Evolutionary conservation across 176 grass and related monocot genomes (phyloP), one percentile per base, ranked within the genome.

Genomic region (Stipa capillata): DNA sequence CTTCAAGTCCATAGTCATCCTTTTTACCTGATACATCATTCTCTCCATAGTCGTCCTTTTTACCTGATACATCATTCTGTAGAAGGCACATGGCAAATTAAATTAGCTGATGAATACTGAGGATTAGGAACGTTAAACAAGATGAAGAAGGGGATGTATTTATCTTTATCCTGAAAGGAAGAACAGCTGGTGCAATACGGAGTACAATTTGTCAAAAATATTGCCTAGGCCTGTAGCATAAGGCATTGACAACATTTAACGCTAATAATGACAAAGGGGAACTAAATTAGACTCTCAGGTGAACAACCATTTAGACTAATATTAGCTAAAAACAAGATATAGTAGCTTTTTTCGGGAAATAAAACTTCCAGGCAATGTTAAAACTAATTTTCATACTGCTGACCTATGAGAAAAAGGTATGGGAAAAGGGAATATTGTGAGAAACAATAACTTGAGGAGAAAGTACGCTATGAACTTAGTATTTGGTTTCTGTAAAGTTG

Each of bases 1-100:
- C 87, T 80, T 99, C 90, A 71, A 99, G 70, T 84, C 51, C 82
- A 90, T 97, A 97, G 62, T 64, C 82, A 25, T 79, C 91, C 43
- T 81, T 39, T 79, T 76, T 77, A 31, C 39, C 17, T 45, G 37
- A 58, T 33, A 61, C 3, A 17, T 15, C 67, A 70, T 70, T 70
- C 67, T 12, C 52, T 75, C 36, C 65, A 85, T 88, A 90, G 65
- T 62, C 68, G 5, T 76, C 88, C 55, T 45, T 37, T 66, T 82
- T 80, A 76, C 32, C 84, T 54, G 72, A 72, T 65, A 66, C 58
- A 72, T 92, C 85, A 75, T 99, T 89, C 96, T 99, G 74, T 54
- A 85, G 54, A 87, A 63, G 55, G 63, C 55, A 70, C 6, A 62
- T 0, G 2, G 7, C 6, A 82, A 47, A 63, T 52, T 4, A 66